phyloP scores from a whole-genome alignment of 371 early-diverging fungal species.

The Blakeslea trispora region DNA sequence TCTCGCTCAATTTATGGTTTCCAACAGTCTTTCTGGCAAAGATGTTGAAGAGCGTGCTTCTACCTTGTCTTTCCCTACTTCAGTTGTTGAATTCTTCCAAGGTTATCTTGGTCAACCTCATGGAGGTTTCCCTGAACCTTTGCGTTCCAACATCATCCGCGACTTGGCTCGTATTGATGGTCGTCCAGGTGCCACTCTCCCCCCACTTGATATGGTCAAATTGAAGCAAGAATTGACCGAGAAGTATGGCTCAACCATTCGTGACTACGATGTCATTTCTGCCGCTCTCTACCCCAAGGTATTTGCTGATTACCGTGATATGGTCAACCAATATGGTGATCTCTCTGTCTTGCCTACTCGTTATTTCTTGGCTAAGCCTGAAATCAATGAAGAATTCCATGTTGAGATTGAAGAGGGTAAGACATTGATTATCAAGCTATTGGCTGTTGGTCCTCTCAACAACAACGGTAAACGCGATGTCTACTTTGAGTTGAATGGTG shows the following conservation, averaged over 20 bases:
- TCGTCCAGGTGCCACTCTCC: slow-evolving; percentile 85
- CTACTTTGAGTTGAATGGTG: slow-evolving; percentile 94
- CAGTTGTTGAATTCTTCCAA: slow-evolving; percentile 95
- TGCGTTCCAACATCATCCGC: slow-evolving; percentile 82
- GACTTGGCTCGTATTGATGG: slow-evolving; percentile 76
- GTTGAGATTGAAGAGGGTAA: slow-evolving; percentile 88
- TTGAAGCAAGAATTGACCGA: slow-evolving; percentile 74
- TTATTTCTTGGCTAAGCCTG: slow-evolving; percentile 85
- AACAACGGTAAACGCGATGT: slow-evolving; percentile 86
- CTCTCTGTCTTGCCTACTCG: slow-evolving; percentile 87
- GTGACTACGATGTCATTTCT: slow-evolving; percentile 83
- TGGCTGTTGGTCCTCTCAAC: slow-evolving; percentile 87
- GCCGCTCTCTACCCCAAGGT: slow-evolving; percentile 94
- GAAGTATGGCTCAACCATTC: slow-evolving; percentile 74
- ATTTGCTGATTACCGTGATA: slow-evolving; percentile 85
- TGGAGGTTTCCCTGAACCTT: slow-evolving; percentile 92
- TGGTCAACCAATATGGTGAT: slow-evolving; percentile 79
- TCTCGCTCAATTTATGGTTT: slow-evolving; percentile 96
- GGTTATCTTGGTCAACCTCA: slow-evolving; percentile 93
- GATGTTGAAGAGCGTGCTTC: slow-evolving; percentile 79
- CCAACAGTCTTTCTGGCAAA: slow-evolving; percentile 74
- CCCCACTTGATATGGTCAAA: slow-evolving; percentile 74
- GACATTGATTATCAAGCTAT: slow-evolving; percentile 85
- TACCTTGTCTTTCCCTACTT: slow-evolving; percentile 86
- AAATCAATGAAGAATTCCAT: slow-evolving; percentile 85